Percentiles rank a stretch among this genome's conserved stretches.
Conservation (phyloP, 805 yeast species). For the Starmerella geochares region DNA sequence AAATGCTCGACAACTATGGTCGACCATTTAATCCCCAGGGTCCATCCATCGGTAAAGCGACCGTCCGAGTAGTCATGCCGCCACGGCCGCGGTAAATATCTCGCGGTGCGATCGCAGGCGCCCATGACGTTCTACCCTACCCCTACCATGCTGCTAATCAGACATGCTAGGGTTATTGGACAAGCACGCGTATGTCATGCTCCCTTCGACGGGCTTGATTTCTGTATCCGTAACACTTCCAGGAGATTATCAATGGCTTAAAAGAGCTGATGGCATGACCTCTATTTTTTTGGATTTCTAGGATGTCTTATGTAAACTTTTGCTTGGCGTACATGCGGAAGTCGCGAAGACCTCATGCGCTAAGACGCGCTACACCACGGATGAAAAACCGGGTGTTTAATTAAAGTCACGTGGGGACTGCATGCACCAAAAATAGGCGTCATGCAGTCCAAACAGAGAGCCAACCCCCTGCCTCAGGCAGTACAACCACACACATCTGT, state of each 20-base stretch:
- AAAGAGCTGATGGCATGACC: too few species aligned
- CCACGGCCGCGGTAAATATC: neutral
- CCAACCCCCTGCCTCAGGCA: slow-evolving; percentile 2
- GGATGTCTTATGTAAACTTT: neutral
- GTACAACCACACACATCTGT: neutral
- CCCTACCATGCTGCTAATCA: neutral
- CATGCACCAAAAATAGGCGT: slow-evolving; percentile 2
- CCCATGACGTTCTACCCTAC: neutral
- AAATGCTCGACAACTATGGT: too few species aligned
- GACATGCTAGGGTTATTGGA: neutral
- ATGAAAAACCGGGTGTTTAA: neutral
- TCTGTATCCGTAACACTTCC: too few species aligned
- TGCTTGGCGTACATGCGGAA: neutral
- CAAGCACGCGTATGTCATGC: neutral
- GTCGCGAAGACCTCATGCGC: too few species aligned
- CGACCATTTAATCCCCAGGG: too few species aligned
- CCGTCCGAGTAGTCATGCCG: neutral
- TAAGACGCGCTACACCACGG: neutral
- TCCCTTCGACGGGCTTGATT: too few species aligned
- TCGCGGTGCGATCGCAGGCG: neutral
- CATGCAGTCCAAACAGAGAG: neutral
- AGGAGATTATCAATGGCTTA: too few species aligned
- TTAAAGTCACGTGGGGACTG: slow-evolving; percentile 1
- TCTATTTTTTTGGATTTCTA: too few species aligned
- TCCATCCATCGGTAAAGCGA: too few species aligned